Percentiles rank a stretch among this genome's conserved stretches.
These are phyloP conservation scores for Harringtonia lauricola DNA, from an alignment of 2,329 filamentous ascomycete species.

Conservation along the genomic window DNA sequence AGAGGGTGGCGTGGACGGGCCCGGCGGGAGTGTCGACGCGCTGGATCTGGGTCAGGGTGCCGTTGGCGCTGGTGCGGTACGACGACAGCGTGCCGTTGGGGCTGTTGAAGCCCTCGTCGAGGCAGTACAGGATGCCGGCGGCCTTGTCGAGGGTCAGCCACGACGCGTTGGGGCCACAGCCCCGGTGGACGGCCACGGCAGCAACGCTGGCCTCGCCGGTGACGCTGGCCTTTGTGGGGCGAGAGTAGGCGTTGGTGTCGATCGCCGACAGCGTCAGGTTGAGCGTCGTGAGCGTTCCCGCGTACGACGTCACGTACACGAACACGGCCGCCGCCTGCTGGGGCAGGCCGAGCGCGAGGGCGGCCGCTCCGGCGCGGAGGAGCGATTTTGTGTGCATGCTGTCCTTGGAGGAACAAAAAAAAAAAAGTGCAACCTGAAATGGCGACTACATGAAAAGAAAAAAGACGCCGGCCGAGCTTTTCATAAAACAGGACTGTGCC, in stretches of 20 bases:
- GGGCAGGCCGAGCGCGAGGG: slow-evolving; percentile 13
- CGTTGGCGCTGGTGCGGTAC: slow-evolving; percentile 25
- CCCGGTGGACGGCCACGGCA: slow-evolving; percentile 28
- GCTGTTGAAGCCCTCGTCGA: slow-evolving; percentile 42
- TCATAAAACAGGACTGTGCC: too few relatives aligned
- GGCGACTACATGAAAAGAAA: too few relatives aligned
- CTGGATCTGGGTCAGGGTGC: slow-evolving; percentile 26
- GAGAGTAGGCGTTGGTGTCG: slow-evolving; percentile 19
- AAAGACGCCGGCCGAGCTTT: too few relatives aligned
- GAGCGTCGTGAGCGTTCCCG: slow-evolving; percentile 36
- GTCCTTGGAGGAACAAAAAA: too few relatives aligned
- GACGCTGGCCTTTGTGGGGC: too few relatives aligned
- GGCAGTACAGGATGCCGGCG: slow-evolving; percentile 42
- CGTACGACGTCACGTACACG: slow-evolving; percentile 38
- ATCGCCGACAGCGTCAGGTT: slow-evolving; percentile 22
- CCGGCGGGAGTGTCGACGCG: slow-evolving; percentile 24
- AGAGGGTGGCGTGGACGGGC: slow-evolving; percentile 32
- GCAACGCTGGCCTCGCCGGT: too few relatives aligned
- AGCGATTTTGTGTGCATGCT: too few relatives aligned
- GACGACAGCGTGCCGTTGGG: slow-evolving; percentile 37
- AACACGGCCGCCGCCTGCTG: slow-evolving; percentile 24
- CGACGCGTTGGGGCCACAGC: slow-evolving; percentile 42
- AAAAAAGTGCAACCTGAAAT: too few relatives aligned
- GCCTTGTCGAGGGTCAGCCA: slow-evolving; percentile 48
- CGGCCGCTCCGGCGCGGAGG: too few relatives aligned